Conservation (phyloP, 306 rosid species). For the Quercus mongolica region DNA sequence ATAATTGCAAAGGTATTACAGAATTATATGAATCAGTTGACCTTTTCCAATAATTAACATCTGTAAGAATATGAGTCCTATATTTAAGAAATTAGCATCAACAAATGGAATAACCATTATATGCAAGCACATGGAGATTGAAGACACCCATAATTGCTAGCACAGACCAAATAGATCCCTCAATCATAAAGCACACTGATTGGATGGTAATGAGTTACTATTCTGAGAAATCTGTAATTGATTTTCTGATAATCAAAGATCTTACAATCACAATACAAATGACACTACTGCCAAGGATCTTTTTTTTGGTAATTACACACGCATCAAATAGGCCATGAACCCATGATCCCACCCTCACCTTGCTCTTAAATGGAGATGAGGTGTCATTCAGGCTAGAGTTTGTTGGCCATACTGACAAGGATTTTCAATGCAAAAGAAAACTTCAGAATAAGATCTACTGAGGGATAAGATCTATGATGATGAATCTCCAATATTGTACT, state of each 20-base stretch:
- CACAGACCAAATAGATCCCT: constrained; percentile 2
- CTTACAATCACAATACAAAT: background rate
- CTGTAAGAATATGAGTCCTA: background rate
- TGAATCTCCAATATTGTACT: background rate
- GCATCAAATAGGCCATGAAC: too few species aligned
- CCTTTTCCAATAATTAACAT: constrained; percentile 4
- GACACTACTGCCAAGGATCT: background rate
- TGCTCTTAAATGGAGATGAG: too few species aligned
- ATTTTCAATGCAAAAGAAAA: background rate
- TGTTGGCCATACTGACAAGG: background rate
- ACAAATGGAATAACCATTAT: background rate
- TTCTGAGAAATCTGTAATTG: background rate
- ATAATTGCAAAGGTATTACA: background rate
- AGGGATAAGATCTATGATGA: background rate
- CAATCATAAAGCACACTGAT: background rate
- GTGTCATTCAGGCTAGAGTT: too few species aligned
- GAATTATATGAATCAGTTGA: constrained; percentile 16
- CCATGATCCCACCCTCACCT: too few species aligned
- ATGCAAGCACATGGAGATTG: constrained; percentile 7
- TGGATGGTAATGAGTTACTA: background rate
- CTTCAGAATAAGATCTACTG: background rate
- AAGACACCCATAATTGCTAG: background rate
- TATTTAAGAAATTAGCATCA: background rate
- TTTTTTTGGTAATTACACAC: too few species aligned
- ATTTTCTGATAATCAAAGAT: background rate